Base-by-base conservation (phyloP, 2,329 filamentous ascomycete genomes). In the Nannizziopsis barbatae region DNA sequence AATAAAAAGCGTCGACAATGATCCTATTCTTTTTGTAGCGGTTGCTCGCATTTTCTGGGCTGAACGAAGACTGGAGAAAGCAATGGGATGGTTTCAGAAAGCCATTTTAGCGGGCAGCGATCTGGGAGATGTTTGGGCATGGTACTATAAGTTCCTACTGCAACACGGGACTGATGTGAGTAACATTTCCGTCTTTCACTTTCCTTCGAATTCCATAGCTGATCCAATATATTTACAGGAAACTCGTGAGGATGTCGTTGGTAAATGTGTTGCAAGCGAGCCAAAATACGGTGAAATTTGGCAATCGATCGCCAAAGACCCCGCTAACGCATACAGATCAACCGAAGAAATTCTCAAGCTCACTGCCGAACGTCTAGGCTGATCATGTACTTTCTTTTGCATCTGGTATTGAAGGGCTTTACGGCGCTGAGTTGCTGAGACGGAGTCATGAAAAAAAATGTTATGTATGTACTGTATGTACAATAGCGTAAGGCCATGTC, bases 1-100 rank as follows among this genome's bases (percentile, higher is more conserved):
- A 27, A 94, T 98, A 69, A 93, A 95, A 70, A 93, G 94, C 66
- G 86, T 94, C 5, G 92, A 96, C 62, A 92, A 88, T 60, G 90
- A 96, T 62, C 80, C 92, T 0, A 76, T 83, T 15, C 74, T 98
- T 3, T 93, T 96, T 62, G 84, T 93, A 31, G 89, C 89, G 0
- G 88, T 95, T 10, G 92, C 89, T 5, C 80, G 92, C 15, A 93
- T 96, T 56, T 95, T 98, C 70, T 98, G 92, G 92, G 81, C 79
- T 8, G 92, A 98, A 69, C 77, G 92, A 49, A 83, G 83, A 62
- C 75, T 98, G 18, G 92, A 96, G 57, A 95, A 95, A 66, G 90
- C 92, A 2, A 84, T 89, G 66, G 89, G 80, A 55, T 98, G 92
- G 92, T 98, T 98, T 65, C 88, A 95, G 68, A 95, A 94, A 68